Evolutionary conservation across 129 eudicot species (phyloP), one percentile per base, ranked within the genome.

Genomic region (Ambrosia artemisiifolia): DNA sequence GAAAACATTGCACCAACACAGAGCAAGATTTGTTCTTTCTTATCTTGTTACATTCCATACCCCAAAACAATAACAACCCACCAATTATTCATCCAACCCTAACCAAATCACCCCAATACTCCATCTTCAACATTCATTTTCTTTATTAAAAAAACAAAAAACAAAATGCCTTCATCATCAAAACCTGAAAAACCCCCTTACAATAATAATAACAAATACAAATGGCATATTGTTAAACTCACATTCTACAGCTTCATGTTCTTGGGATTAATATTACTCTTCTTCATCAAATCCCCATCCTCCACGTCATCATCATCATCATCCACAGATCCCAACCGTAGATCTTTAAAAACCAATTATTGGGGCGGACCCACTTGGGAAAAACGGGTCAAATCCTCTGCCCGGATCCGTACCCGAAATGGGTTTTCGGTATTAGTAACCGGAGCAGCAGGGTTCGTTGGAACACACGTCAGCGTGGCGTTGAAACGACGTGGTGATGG

Each of bases 371-470:
- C 78, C 42, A 63, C 68, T 2, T 90, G 90, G 87, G 95, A 87
- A 34, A 87, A 87, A 81, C 85, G 86, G 78, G 84, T 90, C 83
- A 68, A 71, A 49, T 78, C 88, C 55, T 90, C 96, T 2, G 87
- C 91, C 64, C 63, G 75, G 56, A 61, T 81, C 80, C 83, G 96
- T 38, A 61, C 89, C 20, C 17, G 80, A 17, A 80, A 85, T 40
- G 96, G 91, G 74, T 70, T 90, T 1, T 83, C 87, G 43, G 95
- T 90, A 3, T 42, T 90, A 44, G 96, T 90, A 20, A 90, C 96
- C 40, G 96, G 96, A 11, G 96, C 96, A 2, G 91, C 95, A 13
- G 96, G 96, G 7, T 90, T 90, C 71, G 95, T 90, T 20, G 96
- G 96, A 36, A 85, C 95, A 16, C 96, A 90, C 70, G 96, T 87